A percentile compares a stretch with the other conserved stretches of the same genome.
Evolutionary conservation across 176 grass and related monocot genomes (phyloP).

Genomic region (Oryza meyeriana): DNA sequence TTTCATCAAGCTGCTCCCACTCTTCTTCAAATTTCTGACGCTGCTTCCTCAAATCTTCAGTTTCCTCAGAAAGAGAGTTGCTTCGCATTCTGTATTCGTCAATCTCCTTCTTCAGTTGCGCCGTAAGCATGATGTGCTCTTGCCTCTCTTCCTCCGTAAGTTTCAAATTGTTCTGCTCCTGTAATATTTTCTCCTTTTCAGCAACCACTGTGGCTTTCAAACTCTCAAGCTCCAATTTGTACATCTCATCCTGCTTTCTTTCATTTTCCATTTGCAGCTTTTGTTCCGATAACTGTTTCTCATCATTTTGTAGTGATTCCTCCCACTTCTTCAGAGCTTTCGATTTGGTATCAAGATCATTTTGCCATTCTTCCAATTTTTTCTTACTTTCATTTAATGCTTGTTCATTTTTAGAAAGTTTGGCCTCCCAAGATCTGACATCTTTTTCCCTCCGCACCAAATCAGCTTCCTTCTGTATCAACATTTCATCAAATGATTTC

Average conservation of each 20-base stretch:
- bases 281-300: slow-evolving; percentile 59
- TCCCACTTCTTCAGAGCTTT: slow-evolving; percentile 80
- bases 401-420: slow-evolving; percentile 60
- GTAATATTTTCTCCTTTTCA: slow-evolving; percentile 60
- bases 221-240: slow-evolving; percentile 54
- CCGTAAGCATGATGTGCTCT: slow-evolving; percentile 49
- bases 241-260: slow-evolving; percentile 37
- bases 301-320: slow-evolving; percentile 53
- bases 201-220: slow-evolving; percentile 58
- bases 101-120: slow-evolving; percentile 84
- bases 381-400: slow-evolving; percentile 56
- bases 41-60: slow-evolving; percentile 75
- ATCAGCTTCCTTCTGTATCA: slow-evolving; percentile 44
- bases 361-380: slow-evolving; percentile 60
- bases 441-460: slow-evolving; percentile 68
- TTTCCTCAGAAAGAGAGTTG: slow-evolving; percentile 64
- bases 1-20: slow-evolving; percentile 92
- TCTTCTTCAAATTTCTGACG: slow-evolving; percentile 90
- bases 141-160: slow-evolving; percentile 74
- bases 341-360: slow-evolving; percentile 70
- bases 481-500: slow-evolving; percentile 64
- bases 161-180: slow-evolving; percentile 69
- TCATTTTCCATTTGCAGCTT: slow-evolving; percentile 52
- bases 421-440: slow-evolving; percentile 48
- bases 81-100: slow-evolving; percentile 79